Evolutionary conservation across 2,329 filamentous ascomycete genomes (phyloP), one percentile per base, ranked within the genome.

Genomic region (Nemania sp.): DNA sequence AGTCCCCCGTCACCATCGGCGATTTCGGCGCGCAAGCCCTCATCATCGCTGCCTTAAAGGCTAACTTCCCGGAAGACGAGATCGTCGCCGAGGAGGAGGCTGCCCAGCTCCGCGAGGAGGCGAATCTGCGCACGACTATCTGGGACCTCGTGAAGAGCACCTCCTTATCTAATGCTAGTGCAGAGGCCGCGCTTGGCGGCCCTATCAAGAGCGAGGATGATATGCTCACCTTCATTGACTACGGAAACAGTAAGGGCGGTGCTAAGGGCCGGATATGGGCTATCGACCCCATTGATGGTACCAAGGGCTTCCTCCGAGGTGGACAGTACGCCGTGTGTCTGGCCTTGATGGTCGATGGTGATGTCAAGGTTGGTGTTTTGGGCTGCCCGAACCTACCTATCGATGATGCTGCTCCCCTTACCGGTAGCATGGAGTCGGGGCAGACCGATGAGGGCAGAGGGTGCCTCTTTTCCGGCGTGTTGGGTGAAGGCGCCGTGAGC

Each of bases 11-110:
- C 76, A 99, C 96, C 20, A 96, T 98, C 75, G 96, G 95, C 79
- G 96, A 99, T 83, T 98, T 97, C 80, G 96, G 96, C 77, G 97
- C 96, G 43, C 96, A 99, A 84, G 94, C 96, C 35, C 89, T 99
- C 73, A 97, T 99, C 81, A 97, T 98, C 77, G 87, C 90, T 65
- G 95, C 95, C 29, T 90, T 99, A 73, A 90, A 91, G 81, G 89
- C 93, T 81, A 93, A 92, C 81, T 99, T 99, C 84, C 96, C 96
- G 20, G 78, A 89, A 41, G 96, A 99, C 78, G 91, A 93, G 80
- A 92, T 99, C 71, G 93, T 99, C 49, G 96, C 93, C 73, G 96
- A 99, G 82, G 96, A 99, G 82, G 96, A 99, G 82, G 93, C 95
- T 7, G 89, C 89, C 68, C 87, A 91, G 74, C 87, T 99, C 68